Base-by-base conservation (phyloP, 169 alveolate genomes). In the Toxoplasma gondii region DNA sequence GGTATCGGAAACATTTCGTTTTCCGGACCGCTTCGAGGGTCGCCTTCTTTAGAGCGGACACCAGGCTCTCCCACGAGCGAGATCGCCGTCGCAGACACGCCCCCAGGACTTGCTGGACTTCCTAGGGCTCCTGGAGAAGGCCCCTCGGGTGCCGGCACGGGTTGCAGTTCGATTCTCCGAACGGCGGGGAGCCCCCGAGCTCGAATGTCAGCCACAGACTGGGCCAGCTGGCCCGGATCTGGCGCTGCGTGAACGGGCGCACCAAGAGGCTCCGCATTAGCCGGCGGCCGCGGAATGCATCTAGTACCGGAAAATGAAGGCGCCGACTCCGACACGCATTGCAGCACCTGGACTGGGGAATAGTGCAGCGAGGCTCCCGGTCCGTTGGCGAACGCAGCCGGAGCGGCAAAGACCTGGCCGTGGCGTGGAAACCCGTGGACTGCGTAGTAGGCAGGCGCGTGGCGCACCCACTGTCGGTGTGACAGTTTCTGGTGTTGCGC, bases 401-500 rank as follows among this genome's bases (percentile, higher is more conserved):
- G 43, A 22, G 94, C 90, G 22, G 94, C 94, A 5, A 91, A 22
- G 36, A 88, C 82, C 43, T 70, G 90, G 0, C 83, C 94, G 39
- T 53, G 70, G 34, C 38, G 81, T 31, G 43, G 58, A 17, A 91
- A 31, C 0, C 94, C 94, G 34, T 88, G 88, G 82, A 78, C 31
- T 64, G 43, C 80, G 88, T 44, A 91, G 94, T 78, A 91, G 27
- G 82, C 80, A 88, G 70, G 64, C 54, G 49, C 81, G 82, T 91
- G 94, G 64, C 2, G 94, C 88, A 0, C 94, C 94, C 36, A 87
- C 94, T 78, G 90, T 53, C 58, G 81, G 78, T n/a, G 94, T 82
- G 31, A 39, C 45, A 67, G 78, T 69, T 34, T 53, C 74, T n/a
- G 93, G 58, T 29, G 67, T 4, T 64, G 39, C 81, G 44, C 82